A percentile compares a stretch with the other conserved stretches of the same genome.
These are phyloP conservation scores for Fusarium poae DNA, from an alignment of 2,329 filamentous ascomycete genomes.

Conservation along the genomic window DNA sequence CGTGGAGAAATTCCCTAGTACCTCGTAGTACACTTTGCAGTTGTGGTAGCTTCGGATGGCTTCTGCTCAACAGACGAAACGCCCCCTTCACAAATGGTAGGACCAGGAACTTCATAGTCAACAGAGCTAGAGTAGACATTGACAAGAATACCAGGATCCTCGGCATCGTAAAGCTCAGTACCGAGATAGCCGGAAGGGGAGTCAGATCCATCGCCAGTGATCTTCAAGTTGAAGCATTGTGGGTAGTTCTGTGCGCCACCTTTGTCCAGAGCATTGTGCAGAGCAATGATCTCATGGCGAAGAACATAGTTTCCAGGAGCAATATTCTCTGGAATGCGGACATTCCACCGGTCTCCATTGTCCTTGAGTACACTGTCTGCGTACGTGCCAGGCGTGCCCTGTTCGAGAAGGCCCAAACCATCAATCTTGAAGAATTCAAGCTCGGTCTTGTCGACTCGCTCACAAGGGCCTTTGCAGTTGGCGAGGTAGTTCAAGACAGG, in stretches of 20 bases:
- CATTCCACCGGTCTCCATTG: conserved; percentile 65
- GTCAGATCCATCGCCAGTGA: conserved; percentile 58
- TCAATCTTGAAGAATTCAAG: conserved; percentile 64
- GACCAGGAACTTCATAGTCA: conserved; percentile 53
- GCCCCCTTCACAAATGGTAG: conserved; percentile 47
- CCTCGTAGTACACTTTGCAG: conserved; percentile 41
- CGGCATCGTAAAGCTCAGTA: conserved; percentile 54
- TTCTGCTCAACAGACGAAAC: conserved; percentile 46
- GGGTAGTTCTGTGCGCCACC: conserved; percentile 65
- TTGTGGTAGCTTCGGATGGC: conserved; percentile 45
- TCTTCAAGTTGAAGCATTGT: conserved; percentile 64
- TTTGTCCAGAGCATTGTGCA: conserved; percentile 60
- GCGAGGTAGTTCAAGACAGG: conserved; percentile 62
- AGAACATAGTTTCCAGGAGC: conserved; percentile 67
- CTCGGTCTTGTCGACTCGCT: conserved; percentile 56
- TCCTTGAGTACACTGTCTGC: conserved; percentile 60
- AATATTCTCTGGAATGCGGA: conserved; percentile 62
- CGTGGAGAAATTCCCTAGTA: conserved; percentile 10
- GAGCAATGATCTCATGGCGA: conserved; percentile 67
- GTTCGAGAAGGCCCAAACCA: conserved; percentile 55
- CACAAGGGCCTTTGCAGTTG: conserved; percentile 59
- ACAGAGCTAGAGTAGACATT: conserved; percentile 51
- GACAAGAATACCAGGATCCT: conserved; percentile 54
- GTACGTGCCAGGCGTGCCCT: conserved; percentile 55
- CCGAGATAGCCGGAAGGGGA: conserved; percentile 52